Evolutionary conservation across 306 rosid species (phyloP), one percentile per base, ranked within the genome.

Genomic region (Medicago truncatula): DNA sequence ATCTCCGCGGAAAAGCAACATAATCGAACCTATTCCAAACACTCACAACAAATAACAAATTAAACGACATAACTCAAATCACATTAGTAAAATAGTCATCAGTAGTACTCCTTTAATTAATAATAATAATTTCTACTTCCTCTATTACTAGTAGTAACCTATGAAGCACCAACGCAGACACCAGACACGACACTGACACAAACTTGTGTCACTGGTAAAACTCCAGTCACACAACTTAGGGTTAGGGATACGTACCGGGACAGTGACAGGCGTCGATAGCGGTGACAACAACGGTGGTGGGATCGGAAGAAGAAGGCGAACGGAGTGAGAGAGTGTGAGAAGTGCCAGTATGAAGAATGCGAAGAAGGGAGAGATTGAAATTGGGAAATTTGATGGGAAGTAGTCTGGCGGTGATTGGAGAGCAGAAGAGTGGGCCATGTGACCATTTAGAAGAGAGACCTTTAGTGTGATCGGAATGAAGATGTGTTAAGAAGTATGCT

Each of bases 221-320:
- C n/a, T n/a, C n/a, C n/a, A n/a, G n/a, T n/a, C n/a, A n/a, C n/a
- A n/a, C n/a, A n/a, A n/a, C n/a, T 1, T 9, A 4, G 46, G 10
- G 8, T 44, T 68, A 47, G 12, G 73, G 60, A 8, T 25, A 49
- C 46, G 23, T 20, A 86, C 96, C 93, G 1, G 93, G 92, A 34
- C 93, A 88, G 82, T 91, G 93, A 68, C 87, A 82, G 81, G 96
- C 90, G 58, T 91, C 92, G 78, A 88, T 80, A 31, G 87, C 84
- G 71, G 86, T 79, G 80, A 91, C 83, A 40, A 74, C 71, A 25
- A 88, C 5, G 67, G 8, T n/a, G 21, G 82, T 71, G 52, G 66
- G 28, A 0, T 81, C 66, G 39, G 70, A 62, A 38, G 87, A 83
- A 60, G 87, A 85, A 34, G 87, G 77, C 0, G 90, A 86, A 14